A percentile compares a stretch with the other conserved stretches of the same genome.
phyloP scores from a whole-genome alignment of 306 rosid genomes.

The Datisca glomerata region DNA sequence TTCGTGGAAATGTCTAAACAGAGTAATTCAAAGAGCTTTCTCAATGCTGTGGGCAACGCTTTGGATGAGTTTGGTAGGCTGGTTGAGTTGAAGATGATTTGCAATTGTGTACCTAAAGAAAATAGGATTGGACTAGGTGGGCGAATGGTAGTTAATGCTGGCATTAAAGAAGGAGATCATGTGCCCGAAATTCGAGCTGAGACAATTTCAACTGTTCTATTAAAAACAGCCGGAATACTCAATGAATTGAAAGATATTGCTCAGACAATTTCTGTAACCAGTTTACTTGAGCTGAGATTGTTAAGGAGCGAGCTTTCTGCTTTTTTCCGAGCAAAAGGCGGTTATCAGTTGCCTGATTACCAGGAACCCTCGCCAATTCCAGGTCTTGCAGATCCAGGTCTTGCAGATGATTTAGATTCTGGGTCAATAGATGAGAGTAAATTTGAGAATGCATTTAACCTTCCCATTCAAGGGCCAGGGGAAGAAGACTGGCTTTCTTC shows the following conservation, averaged over 20 bases:
- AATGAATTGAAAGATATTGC: constrained; percentile 42
- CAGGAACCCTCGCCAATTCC: constrained; percentile 30
- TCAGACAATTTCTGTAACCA: constrained; percentile 3
- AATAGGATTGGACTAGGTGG: constrained; percentile 10
- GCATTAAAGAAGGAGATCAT: constrained; percentile 48
- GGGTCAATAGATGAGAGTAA: not conserved
- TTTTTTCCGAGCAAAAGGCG: constrained; percentile 41
- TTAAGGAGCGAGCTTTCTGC: constrained; percentile 43
- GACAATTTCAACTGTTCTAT: constrained; percentile 18
- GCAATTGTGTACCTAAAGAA: constrained; percentile 13
- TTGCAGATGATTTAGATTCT: constrained; percentile 26
- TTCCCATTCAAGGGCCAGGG: constrained; percentile 40
- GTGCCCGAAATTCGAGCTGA: constrained; percentile 40
- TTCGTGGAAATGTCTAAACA: constrained; percentile 46
- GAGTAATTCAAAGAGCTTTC: constrained; percentile 31
- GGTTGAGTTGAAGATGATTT: constrained; percentile 36
- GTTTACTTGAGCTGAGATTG: constrained; percentile 35
- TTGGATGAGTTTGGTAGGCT: constrained; percentile 42
- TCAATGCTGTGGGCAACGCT: constrained; percentile 54
- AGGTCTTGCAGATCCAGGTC: constrained; percentile 66
- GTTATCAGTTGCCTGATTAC: constrained; percentile 33
- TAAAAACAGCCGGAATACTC: constrained; percentile 36
- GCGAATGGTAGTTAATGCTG: constrained; percentile 31
- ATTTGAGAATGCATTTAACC: constrained; percentile 18
- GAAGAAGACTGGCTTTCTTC: constrained; percentile 36